A percentile compares a stretch with the other conserved stretches of the same genome.
Conservation (phyloP, 2,329 filamentous ascomycete species). For the Pyricularia grisea region DNA sequence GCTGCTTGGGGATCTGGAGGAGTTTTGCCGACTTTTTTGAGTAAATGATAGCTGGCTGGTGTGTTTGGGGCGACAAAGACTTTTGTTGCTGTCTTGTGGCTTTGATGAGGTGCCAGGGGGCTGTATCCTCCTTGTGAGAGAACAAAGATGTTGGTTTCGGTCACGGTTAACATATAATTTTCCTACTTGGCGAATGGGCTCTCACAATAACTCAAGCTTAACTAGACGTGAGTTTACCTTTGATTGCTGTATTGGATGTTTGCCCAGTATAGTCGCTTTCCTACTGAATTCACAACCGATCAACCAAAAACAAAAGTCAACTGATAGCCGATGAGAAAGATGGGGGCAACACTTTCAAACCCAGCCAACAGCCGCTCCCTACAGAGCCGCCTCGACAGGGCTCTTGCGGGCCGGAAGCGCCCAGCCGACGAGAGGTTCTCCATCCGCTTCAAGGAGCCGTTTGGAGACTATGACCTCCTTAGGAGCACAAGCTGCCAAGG, state of each 20-base stretch:
- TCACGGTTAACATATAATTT: not conserved
- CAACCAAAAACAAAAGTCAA: not conserved
- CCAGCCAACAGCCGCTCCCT: not conserved
- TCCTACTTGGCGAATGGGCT: not conserved
- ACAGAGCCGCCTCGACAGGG: not conserved
- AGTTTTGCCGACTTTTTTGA: slow-evolving; percentile 16
- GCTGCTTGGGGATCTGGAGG: slow-evolving; percentile 33
- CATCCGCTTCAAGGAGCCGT: not conserved
- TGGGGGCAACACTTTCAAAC: not conserved
- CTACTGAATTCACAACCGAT: not conserved
- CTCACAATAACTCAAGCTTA: not conserved
- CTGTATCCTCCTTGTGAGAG: not conserved
- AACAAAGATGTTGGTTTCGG: not conserved
- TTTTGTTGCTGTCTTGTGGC: not conserved
- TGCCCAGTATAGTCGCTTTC: not conserved
- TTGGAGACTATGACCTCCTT: not conserved
- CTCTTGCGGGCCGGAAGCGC: not conserved
- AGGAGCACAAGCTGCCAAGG: not conserved
- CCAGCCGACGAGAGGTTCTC: not conserved
- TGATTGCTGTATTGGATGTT: not conserved
- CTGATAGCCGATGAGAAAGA: not conserved
- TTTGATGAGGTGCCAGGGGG: not conserved
- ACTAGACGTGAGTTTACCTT: not conserved
- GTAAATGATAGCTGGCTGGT: not conserved
- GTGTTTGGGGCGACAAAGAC: not conserved